Percentiles rank a stretch among this genome's conserved stretches.
Evolutionary conservation across 208 protist genomes (phyloP).

Genomic region (Angomonas deanei): DNA sequence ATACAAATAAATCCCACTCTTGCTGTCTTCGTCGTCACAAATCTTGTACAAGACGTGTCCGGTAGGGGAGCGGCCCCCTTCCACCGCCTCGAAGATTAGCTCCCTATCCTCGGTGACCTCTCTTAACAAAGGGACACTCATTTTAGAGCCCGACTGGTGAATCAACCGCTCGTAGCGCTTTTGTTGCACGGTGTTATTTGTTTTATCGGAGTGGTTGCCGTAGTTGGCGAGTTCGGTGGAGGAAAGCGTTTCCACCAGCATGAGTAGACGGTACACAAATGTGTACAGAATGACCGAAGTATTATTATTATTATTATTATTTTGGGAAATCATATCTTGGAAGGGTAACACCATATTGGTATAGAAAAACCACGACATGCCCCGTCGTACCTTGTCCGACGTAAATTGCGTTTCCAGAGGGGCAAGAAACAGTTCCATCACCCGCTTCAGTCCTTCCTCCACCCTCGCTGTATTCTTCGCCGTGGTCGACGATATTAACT

Average conservation of each 20-base stretch:
- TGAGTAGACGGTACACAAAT: constrained; percentile 54
- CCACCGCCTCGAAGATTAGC: constrained; percentile 57
- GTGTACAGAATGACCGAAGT: constrained; percentile 24
- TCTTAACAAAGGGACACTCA: constrained; percentile 55
- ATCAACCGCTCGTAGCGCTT: constrained; percentile 59
- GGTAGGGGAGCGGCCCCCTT: constrained; percentile 33
- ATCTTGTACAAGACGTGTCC: constrained; percentile 69
- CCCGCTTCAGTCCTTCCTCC: neutral
- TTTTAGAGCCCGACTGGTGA: constrained; percentile 51
- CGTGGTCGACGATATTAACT: no score
- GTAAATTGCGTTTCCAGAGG: constrained; percentile 34
- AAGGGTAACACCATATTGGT: constrained; percentile 24
- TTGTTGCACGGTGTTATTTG: constrained; percentile 31
- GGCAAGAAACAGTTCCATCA: constrained; percentile 9
- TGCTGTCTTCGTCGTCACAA: constrained; percentile 20
- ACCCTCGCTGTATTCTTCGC: no score
- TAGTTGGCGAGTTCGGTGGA: constrained; percentile 46
- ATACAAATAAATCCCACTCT: constrained; percentile 37
- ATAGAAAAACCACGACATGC: constrained; percentile 36
- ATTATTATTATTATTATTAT: neutral
- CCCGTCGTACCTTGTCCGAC: constrained; percentile 25
- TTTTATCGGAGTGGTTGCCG: constrained; percentile 21
- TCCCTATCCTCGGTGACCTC: constrained; percentile 68
- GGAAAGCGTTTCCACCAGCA: constrained; percentile 62
- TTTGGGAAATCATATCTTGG: no score